These are phyloP conservation scores for Brassica juncea DNA, from an alignment of 345 rosid genomes.

Conservation along the genomic window DNA sequence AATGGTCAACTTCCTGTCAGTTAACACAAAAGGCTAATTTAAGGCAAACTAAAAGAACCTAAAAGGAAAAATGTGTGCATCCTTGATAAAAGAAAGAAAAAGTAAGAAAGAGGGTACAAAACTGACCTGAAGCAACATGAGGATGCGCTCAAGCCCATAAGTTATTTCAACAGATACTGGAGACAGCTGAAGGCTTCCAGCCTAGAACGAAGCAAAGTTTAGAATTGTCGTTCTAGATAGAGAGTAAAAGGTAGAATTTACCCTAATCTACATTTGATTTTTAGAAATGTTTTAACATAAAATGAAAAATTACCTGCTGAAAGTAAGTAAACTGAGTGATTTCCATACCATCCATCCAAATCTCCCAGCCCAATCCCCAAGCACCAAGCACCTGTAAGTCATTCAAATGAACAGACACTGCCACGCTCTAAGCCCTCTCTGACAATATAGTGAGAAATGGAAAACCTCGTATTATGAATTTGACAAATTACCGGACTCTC, in stretches of 20 bases:
- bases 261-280: neutral
- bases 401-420: slow-evolving; percentile 7
- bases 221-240: neutral
- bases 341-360: slow-evolving; percentile 99
- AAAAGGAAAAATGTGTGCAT: slow-evolving; percentile 9
- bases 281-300: neutral
- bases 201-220: slow-evolving; percentile 47
- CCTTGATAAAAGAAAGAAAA: neutral
- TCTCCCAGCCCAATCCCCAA: slow-evolving; percentile 99
- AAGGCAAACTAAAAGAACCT: neutral
- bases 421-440: neutral
- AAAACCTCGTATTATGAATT: slow-evolving; percentile 1
- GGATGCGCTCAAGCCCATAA: slow-evolving; percentile 95
- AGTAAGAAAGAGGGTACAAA: slow-evolving; percentile 2
- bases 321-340: slow-evolving; percentile 97
- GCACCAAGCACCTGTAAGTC: slow-evolving; percentile 91
- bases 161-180: slow-evolving; percentile 97
- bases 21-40: slow-evolving; percentile 30
- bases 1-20: slow-evolving; percentile 93
- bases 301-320: slow-evolving; percentile 71
- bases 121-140: slow-evolving; percentile 94
- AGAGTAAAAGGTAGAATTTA: neutral
- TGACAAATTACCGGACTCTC: slow-evolving; percentile 84
- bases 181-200: slow-evolving; percentile 90
- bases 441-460: neutral